phyloP scores from a whole-genome alignment of 768 basidiomycete genomes.

The Infundibulicybe gibba region DNA sequence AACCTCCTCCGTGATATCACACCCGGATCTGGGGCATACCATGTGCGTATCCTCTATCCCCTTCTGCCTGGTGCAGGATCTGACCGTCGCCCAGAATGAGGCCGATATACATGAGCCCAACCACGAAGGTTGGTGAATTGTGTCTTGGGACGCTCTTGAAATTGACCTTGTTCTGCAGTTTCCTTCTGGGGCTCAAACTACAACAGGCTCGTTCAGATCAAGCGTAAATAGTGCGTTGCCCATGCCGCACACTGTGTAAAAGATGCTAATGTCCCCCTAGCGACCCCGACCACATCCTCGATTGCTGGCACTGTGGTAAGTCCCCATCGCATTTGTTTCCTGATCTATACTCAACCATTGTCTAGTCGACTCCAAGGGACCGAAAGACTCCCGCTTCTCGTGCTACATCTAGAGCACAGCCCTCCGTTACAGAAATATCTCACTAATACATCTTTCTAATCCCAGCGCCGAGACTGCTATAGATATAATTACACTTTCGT shows the following conservation, averaged over 20 bases:
- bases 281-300: constrained; percentile 42
- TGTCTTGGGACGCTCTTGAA: neutral
- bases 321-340: constrained; percentile 1
- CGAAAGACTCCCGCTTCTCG: no score
- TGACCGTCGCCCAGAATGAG: constrained; percentile 31
- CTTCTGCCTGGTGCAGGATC: neutral
- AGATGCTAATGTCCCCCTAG: constrained; percentile 18
- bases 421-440: no score
- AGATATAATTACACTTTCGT: no score
- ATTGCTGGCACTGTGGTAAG: constrained; percentile 50
- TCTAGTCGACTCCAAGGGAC: no score
- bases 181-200: constrained; percentile 46
- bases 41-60: constrained; percentile 39
- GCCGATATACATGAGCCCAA: constrained; percentile 47
- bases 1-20: constrained; percentile 37
- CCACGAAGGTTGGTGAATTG: constrained; percentile 26
- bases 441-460: no score
- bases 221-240: constrained; percentile 42
- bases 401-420: no score
- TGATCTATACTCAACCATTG: no score
- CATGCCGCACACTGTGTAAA: neutral
- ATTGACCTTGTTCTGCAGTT: constrained; percentile 3
- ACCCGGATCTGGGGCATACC: constrained; percentile 30
- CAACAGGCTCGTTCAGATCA: constrained; percentile 32
- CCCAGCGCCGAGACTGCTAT: no score